Evolutionary conservation across 2,329 filamentous ascomycete genomes (phyloP), one percentile per base, ranked within the genome.

Genomic region (Domatiomyces catenatus): DNA sequence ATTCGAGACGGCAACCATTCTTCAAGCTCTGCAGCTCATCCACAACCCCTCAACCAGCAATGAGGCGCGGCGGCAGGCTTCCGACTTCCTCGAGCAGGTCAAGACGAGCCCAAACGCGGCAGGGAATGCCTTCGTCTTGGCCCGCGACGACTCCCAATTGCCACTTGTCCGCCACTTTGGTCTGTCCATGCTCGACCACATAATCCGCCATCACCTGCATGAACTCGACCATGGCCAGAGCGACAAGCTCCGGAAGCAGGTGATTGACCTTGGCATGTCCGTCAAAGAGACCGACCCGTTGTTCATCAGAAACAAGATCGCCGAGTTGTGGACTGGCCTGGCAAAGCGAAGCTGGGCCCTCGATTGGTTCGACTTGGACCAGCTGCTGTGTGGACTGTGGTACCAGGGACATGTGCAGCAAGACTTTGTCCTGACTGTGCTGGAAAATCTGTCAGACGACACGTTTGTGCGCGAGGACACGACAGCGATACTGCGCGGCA

Each of bases 321-420:
- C 86, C 24, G 84, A 94, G 67, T 71, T 98, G 54, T 98, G 92
- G 92, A 86, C 89, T 6, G 92, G 96, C 66, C 75, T 94, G 49
- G 88, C 89, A 42, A 96, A 96, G 71, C 79, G 90, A 60, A 85
- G 80, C 63, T 98, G 92, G 92, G 86, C 77, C n/a, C 75, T 79
- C 28, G 84, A 92, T 54, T 98, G 93, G 92, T 81, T 84, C 72
- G 81, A 93, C 63, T 94, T 98, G 90, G 93, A 98, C 65, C 71
- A 80, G 56, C 75, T 85, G 62, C 75, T 98, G 50, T 78, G 89
- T 44, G 77, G 80, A 60, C 74, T 96, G 18, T 98, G 92, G 92
- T 70, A 72, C 22, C 71, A 67, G 12, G 71, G 71, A 49, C 64
- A 76, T 32, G 72, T 75, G 46, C 82, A 88, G 64, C 92, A 93